Evolutionary conservation across 805 yeast genomes (phyloP), one percentile per base, ranked within the genome.

Genomic region (Crinitomyces ghanaensis): DNA sequence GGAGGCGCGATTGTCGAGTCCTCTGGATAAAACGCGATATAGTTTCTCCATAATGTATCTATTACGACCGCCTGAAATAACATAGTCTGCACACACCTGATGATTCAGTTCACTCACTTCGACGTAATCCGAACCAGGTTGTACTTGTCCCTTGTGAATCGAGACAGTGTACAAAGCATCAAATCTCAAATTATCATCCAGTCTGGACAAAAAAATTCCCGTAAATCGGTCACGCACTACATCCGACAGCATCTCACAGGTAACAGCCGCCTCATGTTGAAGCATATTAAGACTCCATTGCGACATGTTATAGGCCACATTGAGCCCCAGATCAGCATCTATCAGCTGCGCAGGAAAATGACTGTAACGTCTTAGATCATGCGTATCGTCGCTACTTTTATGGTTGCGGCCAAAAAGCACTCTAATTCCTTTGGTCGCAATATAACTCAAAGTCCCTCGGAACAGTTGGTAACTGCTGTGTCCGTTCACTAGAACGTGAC

Each of bases 401-500:
- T 33, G 11, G 33, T 28, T 2, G 48, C 34, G 27, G 46, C 43
- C 1, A 36, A 30, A 6, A 45, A 6, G 17, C 32, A 21, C 62
- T 49, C 7, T 22, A 18, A 14, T 20, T 13, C 18, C 22, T 66
- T 77, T 75, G 2, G 81, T 71, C 2, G 95, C 93, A 40, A 88
- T 52, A 50, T 79, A 86, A 46, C 74, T 74, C 36, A 91, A 66
- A 2, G 82, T 74, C 51, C 93, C 95, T 53, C 83, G 86, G 64
- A 91, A 91, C 33, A 91, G 62, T 59, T 91, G 98, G 53, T 85
- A 91, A 15, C 93, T 78, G 3, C 95, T 84, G 54, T 80, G 88
- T 1, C 97, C 98, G 45, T 77, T 78, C 24, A 85, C 56, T 35
- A 91, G 63, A 16, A 84, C 76, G 48, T 75, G 79, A 47, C 77